These are phyloP conservation scores for Globisporangium carolinianum DNA, from an alignment of 352 stramenopile genomes.

Conservation along the genomic window DNA sequence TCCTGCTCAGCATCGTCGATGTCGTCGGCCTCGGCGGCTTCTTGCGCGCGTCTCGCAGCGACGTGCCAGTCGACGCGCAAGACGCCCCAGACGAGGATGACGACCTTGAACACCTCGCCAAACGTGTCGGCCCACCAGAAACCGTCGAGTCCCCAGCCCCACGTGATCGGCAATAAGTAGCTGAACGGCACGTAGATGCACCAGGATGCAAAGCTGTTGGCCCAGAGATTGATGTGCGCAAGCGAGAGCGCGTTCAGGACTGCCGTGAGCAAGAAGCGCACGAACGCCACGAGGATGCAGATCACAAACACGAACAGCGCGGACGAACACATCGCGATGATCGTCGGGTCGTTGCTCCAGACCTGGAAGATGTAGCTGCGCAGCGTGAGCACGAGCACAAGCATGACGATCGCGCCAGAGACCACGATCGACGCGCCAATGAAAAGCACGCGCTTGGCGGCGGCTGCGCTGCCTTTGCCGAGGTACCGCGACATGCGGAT, in stretches of 20 bases:
- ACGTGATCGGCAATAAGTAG: conserved; percentile 39
- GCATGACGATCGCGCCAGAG: conserved; percentile 23
- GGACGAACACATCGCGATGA: conserved; percentile 35
- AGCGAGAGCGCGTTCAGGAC: conserved; percentile 39
- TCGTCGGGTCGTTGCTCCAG: conserved; percentile 37
- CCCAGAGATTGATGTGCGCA: conserved; percentile 37
- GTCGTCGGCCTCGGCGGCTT: conserved; percentile 23
- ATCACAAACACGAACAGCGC: conserved; percentile 37
- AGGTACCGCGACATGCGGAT: conserved; percentile 50
- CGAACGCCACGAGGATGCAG: conserved; percentile 44
- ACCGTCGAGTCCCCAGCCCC: conserved; percentile 34
- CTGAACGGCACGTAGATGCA: conserved; percentile 38
- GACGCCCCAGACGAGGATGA: conserved; percentile 38
- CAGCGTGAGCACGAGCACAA: conserved; percentile 25
- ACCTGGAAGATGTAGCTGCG: conserved; percentile 33
- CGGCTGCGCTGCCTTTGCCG: conserved; percentile 30
- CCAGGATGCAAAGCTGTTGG: conserved; percentile 49
- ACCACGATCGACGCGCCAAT: conserved; percentile 31
- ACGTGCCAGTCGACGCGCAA: conserved; percentile 39
- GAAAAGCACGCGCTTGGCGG: conserved; percentile 37
- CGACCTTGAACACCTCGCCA: conserved; percentile 37
- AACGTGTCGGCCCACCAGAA: conserved; percentile 47
- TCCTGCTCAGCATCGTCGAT: conserved; percentile 22
- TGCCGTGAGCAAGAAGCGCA: conserved; percentile 36
- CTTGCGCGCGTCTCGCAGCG: conserved; percentile 24